Evolutionary conservation across 805 yeast genomes (phyloP), one percentile per base, ranked within the genome.

Genomic region (Starmera dryadoides): DNA sequence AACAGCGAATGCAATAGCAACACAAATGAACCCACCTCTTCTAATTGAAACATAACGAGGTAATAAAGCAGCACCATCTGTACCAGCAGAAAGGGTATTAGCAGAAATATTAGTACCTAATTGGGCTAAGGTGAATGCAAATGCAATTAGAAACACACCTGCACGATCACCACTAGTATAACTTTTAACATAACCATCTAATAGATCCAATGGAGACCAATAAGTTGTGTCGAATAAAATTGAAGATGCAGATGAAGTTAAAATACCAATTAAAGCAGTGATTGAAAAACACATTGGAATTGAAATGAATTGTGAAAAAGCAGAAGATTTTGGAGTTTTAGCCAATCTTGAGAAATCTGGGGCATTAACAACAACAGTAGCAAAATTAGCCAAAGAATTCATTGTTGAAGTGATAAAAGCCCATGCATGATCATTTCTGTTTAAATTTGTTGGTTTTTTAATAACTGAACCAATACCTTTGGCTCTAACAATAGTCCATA

Each of bases 271-370:
- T 48, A 88, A 69, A 4, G 94, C 81, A 26, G 95, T 87, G 42
- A 86, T 52, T 4, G 88, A 81, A 62, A 86, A 87, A 50, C 86
- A 75, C 17, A 83, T 44, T 30, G 96, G 95, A 45, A 88, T 77
- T 2, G 91, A 68, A 30, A 82, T 53, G 34, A 69, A 53, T 58
- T 80, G 87, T 2, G 86, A 71, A 58, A 70, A 66, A 15, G 66
- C 51, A 3, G 81, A 69, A 16, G 75, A 64, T 33, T 50, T 58
- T 37, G 72, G 68, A 17, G 76, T 78, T 46, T 69, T 73, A 9
- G 95, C 83, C 63, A 86, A 81, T 60, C 96, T 76, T 20, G 95
- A 73, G 60, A 87, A 87, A 66, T 87, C 96, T 2, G 96, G 94
- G 12, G 93, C 85, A 62, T 87, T 87, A 38, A 83, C 74, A 53